Conservation (phyloP, 768 basidiomycete genomes). For the Coprinopsis strossmayeri region DNA sequence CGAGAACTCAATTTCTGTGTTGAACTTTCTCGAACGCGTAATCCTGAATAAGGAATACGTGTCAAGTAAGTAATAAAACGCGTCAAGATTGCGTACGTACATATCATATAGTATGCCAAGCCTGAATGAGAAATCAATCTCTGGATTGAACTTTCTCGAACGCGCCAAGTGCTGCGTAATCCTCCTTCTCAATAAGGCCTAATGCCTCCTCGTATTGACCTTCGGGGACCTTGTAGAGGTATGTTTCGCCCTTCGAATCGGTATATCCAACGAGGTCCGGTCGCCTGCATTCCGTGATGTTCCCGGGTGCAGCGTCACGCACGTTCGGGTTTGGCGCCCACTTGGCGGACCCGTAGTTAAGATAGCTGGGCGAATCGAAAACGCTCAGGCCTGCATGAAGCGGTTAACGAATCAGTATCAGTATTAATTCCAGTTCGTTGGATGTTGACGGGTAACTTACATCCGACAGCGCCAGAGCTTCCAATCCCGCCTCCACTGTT, state of each 20-base stretch:
- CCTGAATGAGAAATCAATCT: too few relatives aligned
- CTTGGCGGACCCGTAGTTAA: slow-evolving; percentile 7
- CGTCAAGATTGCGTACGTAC: too few relatives aligned
- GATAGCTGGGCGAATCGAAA: neutral
- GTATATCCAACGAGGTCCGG: neutral
- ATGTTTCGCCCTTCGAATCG: neutral
- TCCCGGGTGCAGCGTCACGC: too few relatives aligned
- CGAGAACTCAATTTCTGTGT: too few relatives aligned
- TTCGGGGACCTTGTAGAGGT: slow-evolving; percentile 5
- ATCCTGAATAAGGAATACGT: too few relatives aligned
- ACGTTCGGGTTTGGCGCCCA: slow-evolving; percentile 1
- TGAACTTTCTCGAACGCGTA: too few relatives aligned
- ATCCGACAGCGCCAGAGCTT: neutral
- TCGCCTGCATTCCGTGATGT: neutral
- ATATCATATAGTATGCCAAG: too few relatives aligned
- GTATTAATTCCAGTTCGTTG: slow-evolving; percentile 1
- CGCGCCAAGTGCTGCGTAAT: neutral
- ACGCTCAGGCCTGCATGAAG: slow-evolving; percentile 9
- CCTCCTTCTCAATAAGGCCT: slow-evolving; percentile 3
- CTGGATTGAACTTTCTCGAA: too few relatives aligned
- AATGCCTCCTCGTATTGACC: slow-evolving; percentile 8
- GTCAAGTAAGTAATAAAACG: too few relatives aligned
- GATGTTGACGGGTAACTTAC: neutral
- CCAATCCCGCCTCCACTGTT: slow-evolving; percentile 5
- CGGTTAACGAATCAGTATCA: neutral